These are phyloP conservation scores for Leccinellum albellum DNA, from an alignment of 768 basidiomycete genomes.

Conservation along the genomic window DNA sequence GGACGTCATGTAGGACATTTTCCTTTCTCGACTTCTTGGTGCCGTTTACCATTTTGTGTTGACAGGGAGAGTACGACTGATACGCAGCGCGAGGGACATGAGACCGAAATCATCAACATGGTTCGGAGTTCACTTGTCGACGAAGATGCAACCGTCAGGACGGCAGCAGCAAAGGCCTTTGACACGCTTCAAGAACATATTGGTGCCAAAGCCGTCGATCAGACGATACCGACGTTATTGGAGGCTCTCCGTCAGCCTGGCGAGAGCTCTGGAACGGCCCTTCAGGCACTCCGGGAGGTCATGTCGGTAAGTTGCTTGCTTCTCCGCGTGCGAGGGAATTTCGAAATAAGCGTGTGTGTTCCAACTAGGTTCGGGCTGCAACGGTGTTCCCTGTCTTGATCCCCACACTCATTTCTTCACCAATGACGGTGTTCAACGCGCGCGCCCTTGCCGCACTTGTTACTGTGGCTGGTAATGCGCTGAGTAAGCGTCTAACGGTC, in stretches of 20 bases:
- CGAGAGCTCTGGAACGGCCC: constrained; percentile 89
- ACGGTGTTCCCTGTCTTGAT: constrained; percentile 97
- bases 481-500: constrained; percentile 76
- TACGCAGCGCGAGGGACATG: constrained; percentile 79
- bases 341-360: neutral
- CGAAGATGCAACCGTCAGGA: constrained; percentile 76
- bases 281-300: constrained; percentile 90
- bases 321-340: neutral
- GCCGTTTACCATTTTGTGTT: neutral
- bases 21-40: neutral
- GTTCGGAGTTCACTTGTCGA: constrained; percentile 86
- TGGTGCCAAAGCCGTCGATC: constrained; percentile 88
- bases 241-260: constrained; percentile 93
- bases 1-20: constrained; percentile 72
- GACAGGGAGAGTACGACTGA: constrained; percentile 79
- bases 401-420: constrained; percentile 84
- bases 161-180: constrained; percentile 86
- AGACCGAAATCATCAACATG: constrained; percentile 82
- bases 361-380: constrained; percentile 75
- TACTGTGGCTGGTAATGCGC: constrained; percentile 86
- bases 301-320: constrained; percentile 64
- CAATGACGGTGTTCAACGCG: constrained; percentile 94
- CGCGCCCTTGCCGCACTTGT: constrained; percentile 87
- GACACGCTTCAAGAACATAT: constrained; percentile 91
- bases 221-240: constrained; percentile 92